phyloP scores from a whole-genome alignment of 176 grass and related monocot genomes.

The Juncus inflexus region DNA sequence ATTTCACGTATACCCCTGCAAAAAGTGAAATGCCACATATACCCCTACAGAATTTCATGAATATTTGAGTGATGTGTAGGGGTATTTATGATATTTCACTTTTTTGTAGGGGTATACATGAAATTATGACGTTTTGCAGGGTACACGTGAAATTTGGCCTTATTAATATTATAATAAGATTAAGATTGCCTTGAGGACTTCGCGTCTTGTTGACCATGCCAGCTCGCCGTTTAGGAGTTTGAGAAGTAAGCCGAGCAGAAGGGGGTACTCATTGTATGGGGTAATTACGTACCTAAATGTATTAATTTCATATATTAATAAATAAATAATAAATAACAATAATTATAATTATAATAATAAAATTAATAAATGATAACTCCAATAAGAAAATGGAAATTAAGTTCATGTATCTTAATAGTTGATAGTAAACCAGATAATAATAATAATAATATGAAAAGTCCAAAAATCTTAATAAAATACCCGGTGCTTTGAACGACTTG shows the following conservation, averaged over 20 bases:
- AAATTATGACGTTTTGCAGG: too few relatives aligned
- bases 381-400: slow-evolving; percentile 9
- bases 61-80: too few relatives aligned
- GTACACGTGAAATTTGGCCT: too few relatives aligned
- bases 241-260: slow-evolving; percentile 90
- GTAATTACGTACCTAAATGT: slow-evolving; percentile 78
- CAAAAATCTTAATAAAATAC: slow-evolving; percentile 35
- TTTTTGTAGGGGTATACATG: too few relatives aligned
- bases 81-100: too few relatives aligned
- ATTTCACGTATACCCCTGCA: too few relatives aligned
- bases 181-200: slow-evolving; percentile 84
- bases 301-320: slow-evolving; percentile 26
- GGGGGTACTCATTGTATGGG: slow-evolving; percentile 91
- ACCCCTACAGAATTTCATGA: too few relatives aligned
- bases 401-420: neutral
- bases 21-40: too few relatives aligned
- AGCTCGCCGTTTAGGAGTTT: slow-evolving; percentile 96
- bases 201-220: slow-evolving; percentile 93
- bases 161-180: slow-evolving; percentile 14
- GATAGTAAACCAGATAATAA: neutral
- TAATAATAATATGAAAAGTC: slow-evolving; percentile 7
- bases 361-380: neutral
- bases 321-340: slow-evolving; percentile 5
- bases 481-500: slow-evolving; percentile 99
- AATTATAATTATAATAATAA: slow-evolving; percentile 14